phyloP scores from a whole-genome alignment of 2,329 filamentous ascomycete genomes.

The Setomelanomma holmii region DNA sequence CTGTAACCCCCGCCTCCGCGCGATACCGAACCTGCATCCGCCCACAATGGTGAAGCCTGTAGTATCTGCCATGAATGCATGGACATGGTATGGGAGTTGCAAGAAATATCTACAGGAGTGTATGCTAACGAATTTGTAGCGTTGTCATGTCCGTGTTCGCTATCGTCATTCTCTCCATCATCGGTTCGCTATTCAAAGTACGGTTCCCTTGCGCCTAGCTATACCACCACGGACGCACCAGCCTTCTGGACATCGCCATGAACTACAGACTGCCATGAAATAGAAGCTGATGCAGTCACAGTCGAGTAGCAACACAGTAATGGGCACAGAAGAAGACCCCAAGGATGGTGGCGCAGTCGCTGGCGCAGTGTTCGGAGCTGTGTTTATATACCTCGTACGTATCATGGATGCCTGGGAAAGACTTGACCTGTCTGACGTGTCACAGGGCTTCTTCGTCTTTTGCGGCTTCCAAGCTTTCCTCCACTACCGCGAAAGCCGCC shows the following conservation, averaged over 20 bases:
- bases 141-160: slow-evolving; percentile 71
- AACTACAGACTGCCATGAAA: not conserved
- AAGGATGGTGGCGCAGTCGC: slow-evolving; percentile 80
- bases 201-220: slow-evolving; percentile 43
- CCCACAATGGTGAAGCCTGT: slow-evolving; percentile 92
- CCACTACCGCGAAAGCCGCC: slow-evolving; percentile 80
- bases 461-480: slow-evolving; percentile 89
- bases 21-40: slow-evolving; percentile 16
- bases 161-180: slow-evolving; percentile 69
- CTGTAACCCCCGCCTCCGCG: slow-evolving; percentile 17
- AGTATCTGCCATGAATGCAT: slow-evolving; percentile 89
- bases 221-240: too few species aligned
- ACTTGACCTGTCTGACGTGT: slow-evolving; percentile 10
- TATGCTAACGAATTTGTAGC: slow-evolving; percentile 58
- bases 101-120: not conserved
- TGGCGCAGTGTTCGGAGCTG: slow-evolving; percentile 83
- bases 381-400: slow-evolving; percentile 87
- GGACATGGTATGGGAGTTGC: slow-evolving; percentile 78
- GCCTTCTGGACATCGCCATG: too few species aligned
- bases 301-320: slow-evolving; percentile 79
- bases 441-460: slow-evolving; percentile 82
- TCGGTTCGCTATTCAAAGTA: slow-evolving; percentile 76
- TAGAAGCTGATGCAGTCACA: slow-evolving; percentile 42
- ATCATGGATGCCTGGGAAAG: not conserved
- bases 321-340: slow-evolving; percentile 74